A percentile compares a stretch with the other conserved stretches of the same genome.
phyloP scores from a whole-genome alignment of 1,284 basidiomycete species.

The Gomphus bonarii region DNA sequence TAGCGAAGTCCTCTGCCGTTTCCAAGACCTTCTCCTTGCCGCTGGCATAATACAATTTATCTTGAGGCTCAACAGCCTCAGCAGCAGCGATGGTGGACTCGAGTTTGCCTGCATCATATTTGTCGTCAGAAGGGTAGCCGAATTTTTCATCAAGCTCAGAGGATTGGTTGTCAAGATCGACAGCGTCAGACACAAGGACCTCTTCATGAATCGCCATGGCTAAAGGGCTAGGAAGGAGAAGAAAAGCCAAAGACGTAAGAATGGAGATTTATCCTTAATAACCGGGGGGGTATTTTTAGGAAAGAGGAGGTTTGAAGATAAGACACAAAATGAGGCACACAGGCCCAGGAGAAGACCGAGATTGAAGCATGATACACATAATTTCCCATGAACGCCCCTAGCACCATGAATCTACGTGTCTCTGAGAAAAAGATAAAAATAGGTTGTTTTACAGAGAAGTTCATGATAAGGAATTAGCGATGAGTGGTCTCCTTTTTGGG shows the following conservation, averaged over 20 bases:
- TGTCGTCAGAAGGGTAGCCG: slow-evolving; percentile 3
- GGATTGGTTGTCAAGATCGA: neutral
- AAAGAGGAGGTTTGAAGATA: too few species aligned
- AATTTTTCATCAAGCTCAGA: neutral
- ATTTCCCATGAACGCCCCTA: too few species aligned
- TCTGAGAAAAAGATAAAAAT: too few species aligned
- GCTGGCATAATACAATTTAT: slow-evolving; percentile 1
- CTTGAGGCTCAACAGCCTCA: neutral
- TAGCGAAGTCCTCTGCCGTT: slow-evolving; percentile 37
- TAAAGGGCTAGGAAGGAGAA: neutral
- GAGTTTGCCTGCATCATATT: neutral
- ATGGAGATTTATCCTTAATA: too few species aligned
- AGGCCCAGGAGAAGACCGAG: too few species aligned
- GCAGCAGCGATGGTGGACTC: neutral
- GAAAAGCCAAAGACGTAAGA: neutral
- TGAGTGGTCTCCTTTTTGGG: too few species aligned
- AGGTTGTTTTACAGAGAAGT: too few species aligned
- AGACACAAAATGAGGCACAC: too few species aligned
- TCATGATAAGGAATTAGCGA: too few species aligned
- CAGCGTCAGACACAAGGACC: neutral
- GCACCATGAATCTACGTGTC: too few species aligned
- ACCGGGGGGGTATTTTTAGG: too few species aligned
- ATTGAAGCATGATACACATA: too few species aligned
- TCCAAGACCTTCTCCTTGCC: slow-evolving; percentile 17
- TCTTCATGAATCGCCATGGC: neutral